These are phyloP conservation scores for Sicyos baderoa DNA, from an alignment of 306 rosid genomes.

Conservation along the genomic window DNA sequence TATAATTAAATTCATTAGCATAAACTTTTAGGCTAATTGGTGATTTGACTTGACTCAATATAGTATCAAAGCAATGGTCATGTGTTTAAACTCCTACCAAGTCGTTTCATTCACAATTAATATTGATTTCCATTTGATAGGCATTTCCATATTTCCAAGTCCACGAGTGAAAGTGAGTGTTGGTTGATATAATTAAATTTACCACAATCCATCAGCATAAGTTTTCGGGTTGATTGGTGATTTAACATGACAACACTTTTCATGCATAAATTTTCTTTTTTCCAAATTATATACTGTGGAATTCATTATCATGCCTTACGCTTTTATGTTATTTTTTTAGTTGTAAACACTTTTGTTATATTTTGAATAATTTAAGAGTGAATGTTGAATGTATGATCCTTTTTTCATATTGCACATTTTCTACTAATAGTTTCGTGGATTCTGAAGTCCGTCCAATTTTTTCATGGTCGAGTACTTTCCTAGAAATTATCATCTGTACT, in stretches of 20 bases:
- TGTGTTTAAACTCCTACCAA: no score
- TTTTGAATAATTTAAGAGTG: not conserved
- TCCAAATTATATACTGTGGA: not conserved
- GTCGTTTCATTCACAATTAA: no score
- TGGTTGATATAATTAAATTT: no score
- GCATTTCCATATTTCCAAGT: no score
- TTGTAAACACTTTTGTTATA: not conserved
- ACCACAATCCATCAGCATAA: no score
- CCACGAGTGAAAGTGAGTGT: no score
- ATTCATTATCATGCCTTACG: not conserved
- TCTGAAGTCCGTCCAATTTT: not conserved
- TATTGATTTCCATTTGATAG: no score
- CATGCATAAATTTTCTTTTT: not conserved
- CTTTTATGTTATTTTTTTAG: not conserved
- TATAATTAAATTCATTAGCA: no score
- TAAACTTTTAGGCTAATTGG: no score
- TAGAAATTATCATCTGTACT: not conserved
- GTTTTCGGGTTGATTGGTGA: no score
- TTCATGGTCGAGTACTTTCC: not conserved
- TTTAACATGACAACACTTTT: not conserved
- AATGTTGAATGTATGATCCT: not conserved
- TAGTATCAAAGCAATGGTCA: no score
- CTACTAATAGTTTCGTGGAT: not conserved
- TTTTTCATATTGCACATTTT: not conserved
- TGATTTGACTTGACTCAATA: no score